A percentile compares a stretch with the other conserved stretches of the same genome.
phyloP scores from a whole-genome alignment of 495 filamentous ascomycete genomes.

The Aspergillus baeticus region DNA sequence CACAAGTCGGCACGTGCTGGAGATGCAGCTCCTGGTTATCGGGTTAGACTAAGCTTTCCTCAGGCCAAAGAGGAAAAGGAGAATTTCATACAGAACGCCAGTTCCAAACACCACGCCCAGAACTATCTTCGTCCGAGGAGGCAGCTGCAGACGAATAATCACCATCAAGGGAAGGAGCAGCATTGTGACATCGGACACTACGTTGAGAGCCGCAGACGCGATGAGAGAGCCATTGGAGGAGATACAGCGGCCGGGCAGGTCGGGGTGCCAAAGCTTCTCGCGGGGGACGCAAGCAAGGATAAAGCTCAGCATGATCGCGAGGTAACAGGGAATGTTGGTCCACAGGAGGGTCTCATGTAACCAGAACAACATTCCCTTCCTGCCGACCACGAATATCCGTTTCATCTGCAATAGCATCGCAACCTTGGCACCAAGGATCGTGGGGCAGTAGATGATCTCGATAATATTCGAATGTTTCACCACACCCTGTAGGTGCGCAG shows the following conservation, averaged over 20 bases:
- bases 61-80: too few relatives aligned
- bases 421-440: neutral
- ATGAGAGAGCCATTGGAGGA: too few relatives aligned
- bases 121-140: neutral
- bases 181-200: neutral
- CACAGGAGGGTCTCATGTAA: neutral
- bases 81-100: too few relatives aligned
- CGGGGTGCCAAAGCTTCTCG: neutral
- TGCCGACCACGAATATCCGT: neutral
- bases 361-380: neutral
- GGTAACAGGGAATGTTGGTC: conserved; percentile 1
- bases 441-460: conserved; percentile 1
- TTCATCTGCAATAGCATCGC: neutral
- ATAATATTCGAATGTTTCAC: neutral
- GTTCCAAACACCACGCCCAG: neutral
- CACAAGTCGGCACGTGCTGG: neutral
- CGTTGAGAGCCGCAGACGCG: too few relatives aligned
- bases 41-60: too few relatives aligned
- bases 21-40: too few relatives aligned
- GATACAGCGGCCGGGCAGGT: too few relatives aligned
- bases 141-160: neutral
- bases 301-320: neutral
- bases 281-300: neutral
- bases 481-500: neutral
- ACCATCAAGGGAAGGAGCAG: neutral